phyloP scores from a whole-genome alignment of 2,329 filamentous ascomycete species.

The Colletotrichum liriopes region DNA sequence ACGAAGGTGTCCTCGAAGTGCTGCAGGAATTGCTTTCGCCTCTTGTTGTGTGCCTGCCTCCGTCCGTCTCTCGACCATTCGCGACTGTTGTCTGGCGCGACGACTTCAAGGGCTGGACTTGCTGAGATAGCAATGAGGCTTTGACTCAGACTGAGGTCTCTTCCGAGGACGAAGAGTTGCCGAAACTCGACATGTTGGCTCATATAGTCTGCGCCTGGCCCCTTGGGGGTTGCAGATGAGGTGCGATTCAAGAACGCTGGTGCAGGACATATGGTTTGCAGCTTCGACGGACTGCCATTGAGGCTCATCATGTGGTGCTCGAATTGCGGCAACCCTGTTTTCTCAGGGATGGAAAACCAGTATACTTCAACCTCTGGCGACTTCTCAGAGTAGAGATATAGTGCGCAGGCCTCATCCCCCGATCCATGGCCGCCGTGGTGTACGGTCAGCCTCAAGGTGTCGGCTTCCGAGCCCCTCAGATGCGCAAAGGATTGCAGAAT shows the following conservation, averaged over 20 bases:
- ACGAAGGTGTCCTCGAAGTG: constrained; percentile 40
- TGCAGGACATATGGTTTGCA: constrained; percentile 35
- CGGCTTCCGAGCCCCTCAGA: constrained; percentile 56
- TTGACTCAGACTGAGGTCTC: constrained; percentile 33
- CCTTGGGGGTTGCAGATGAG: constrained; percentile 9
- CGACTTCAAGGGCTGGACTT: constrained; percentile 16
- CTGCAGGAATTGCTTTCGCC: constrained; percentile 37
- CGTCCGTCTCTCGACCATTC: constrained; percentile 26
- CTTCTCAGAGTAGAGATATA: constrained; percentile 53
- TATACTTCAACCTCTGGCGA: constrained; percentile 53
- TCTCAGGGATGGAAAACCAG: constrained; percentile 51
- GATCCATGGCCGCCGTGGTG: constrained; percentile 46
- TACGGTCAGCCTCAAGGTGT: constrained; percentile 58
- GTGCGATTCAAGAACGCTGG: constrained; percentile 21
- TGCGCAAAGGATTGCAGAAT: constrained; percentile 63
- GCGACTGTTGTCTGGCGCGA: constrained; percentile 32
- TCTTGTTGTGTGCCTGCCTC: constrained; percentile 26
- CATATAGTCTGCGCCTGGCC: constrained; percentile 25
- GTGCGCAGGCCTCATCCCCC: constrained; percentile 46
- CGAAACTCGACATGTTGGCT: constrained; percentile 31
- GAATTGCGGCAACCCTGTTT: constrained; percentile 53
- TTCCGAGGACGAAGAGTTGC: constrained; percentile 39
- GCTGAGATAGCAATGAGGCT: constrained; percentile 34
- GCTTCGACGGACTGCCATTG: constrained; percentile 1
- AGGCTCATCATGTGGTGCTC: constrained; percentile 52